phyloP scores from a whole-genome alignment of 202 grass and related monocot genomes.

The Setaria italica region DNA sequence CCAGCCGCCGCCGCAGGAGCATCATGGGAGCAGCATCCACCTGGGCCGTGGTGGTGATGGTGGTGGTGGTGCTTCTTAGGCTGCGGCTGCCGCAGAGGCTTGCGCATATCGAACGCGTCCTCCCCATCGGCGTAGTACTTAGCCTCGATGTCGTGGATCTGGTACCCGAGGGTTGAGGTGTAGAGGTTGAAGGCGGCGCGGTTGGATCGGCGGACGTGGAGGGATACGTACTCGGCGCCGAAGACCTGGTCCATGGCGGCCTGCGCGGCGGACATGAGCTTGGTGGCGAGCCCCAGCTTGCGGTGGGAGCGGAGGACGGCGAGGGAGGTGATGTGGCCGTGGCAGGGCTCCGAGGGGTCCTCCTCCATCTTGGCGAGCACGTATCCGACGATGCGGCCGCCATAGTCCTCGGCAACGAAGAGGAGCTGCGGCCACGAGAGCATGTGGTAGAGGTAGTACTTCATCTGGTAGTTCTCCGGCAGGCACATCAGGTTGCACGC shows the following conservation, averaged over 20 bases:
- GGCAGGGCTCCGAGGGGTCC: slow-evolving; percentile 95
- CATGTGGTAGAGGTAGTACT: slow-evolving; percentile 99
- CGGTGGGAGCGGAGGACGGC: slow-evolving; percentile 98
- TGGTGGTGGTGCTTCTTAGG: slow-evolving; percentile 69
- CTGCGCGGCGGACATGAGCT: slow-evolving; percentile 94
- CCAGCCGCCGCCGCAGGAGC: slow-evolving; percentile 38
- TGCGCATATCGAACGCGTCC: slow-evolving; percentile 88
- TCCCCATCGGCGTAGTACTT: slow-evolving; percentile 96
- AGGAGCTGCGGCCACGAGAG: slow-evolving; percentile 99
- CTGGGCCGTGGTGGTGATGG: slow-evolving; percentile 65
- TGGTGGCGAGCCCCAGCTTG: slow-evolving; percentile 95
- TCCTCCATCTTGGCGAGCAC: slow-evolving; percentile 99
- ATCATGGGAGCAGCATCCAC: slow-evolving; percentile 73
- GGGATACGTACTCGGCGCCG: slow-evolving; percentile 89
- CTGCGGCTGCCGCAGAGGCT: slow-evolving; percentile 53
- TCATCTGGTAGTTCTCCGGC: slow-evolving; percentile 99
- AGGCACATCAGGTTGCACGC: slow-evolving; percentile 99
- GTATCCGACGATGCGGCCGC: slow-evolving; percentile 85
- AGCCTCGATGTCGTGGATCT: slow-evolving; percentile 90
- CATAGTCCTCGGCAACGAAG: slow-evolving; percentile 97
- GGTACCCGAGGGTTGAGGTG: slow-evolving; percentile 73
- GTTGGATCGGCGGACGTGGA: slow-evolving; percentile 90
- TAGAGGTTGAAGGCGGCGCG: slow-evolving; percentile 90
- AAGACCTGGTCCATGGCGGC: slow-evolving; percentile 96
- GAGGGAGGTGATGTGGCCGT: slow-evolving; percentile 98